Evolutionary conservation across 805 yeast genomes (phyloP).

Genomic region (Saccharomycopsis synnaedendra): DNA sequence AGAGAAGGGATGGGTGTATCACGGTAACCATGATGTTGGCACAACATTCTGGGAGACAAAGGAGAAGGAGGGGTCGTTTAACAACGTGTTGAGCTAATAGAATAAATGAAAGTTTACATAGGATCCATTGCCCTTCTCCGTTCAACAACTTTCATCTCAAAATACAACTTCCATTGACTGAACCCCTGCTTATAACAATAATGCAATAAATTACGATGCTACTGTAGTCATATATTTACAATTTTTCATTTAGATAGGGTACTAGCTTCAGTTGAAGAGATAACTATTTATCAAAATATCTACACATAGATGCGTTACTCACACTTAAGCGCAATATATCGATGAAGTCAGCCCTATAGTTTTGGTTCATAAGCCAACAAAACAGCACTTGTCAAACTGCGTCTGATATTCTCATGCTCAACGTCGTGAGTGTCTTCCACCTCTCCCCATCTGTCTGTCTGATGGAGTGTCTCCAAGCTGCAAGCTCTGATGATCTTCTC

Average conservation of each 20-base stretch:
- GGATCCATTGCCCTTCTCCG: no score
- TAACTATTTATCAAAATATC: no score
- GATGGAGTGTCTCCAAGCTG: conserved; percentile 72
- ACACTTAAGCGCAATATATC: background rate
- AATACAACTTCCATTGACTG: no score
- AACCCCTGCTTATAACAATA: no score
- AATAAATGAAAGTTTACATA: background rate
- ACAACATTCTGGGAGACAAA: conserved; percentile 85
- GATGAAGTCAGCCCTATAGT: background rate
- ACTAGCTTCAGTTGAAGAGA: no score
- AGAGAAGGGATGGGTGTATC: conserved; percentile 89
- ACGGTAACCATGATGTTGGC: conserved; percentile 92
- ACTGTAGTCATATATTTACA: no score
- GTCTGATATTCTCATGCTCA: conserved; percentile 79
- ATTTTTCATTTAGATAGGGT: no score
- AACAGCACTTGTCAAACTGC: conserved; percentile 74
- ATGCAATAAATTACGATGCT: no score
- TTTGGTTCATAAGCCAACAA: conserved; percentile 32
- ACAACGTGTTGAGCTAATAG: conserved; percentile 50
- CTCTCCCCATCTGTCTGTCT: conserved; percentile 92
- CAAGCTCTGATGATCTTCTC: conserved; percentile 71
- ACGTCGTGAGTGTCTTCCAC: conserved; percentile 98
- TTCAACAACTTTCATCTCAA: no score
- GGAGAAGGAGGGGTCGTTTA: conserved; percentile 79
- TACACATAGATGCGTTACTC: background rate